phyloP scores from a whole-genome alignment of 2,329 filamentous ascomycete species.

The Fusarium mangiferae region DNA sequence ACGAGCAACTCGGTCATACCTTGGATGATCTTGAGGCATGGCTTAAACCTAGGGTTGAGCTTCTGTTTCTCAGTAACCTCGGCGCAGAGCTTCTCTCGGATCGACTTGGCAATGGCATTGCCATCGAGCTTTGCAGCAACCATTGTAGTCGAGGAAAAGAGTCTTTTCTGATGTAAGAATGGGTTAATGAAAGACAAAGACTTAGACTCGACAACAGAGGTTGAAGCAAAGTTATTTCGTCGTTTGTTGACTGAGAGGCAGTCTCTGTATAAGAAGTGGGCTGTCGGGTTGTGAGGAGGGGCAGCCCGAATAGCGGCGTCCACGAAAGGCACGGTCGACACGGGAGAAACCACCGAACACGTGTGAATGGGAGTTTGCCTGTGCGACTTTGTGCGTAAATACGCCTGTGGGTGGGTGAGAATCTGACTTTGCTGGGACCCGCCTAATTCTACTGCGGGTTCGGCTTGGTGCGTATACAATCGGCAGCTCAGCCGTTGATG shows the following conservation, averaged over 20 bases:
- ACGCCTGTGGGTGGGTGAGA: slow-evolving; percentile 25
- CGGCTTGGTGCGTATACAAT: slow-evolving; percentile 33
- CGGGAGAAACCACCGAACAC: slow-evolving; percentile 41
- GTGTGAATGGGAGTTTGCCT: slow-evolving; percentile 28
- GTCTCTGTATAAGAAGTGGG: slow-evolving; percentile 36
- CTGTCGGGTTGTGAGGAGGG: slow-evolving; percentile 38
- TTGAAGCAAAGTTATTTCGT: slow-evolving; percentile 28
- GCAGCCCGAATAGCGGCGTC: slow-evolving; percentile 37
- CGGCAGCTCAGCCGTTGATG: slow-evolving; percentile 28
- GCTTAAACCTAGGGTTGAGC: slow-evolving; percentile 86
- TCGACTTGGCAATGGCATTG: slow-evolving; percentile 91
- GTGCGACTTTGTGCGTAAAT: slow-evolving; percentile 27
- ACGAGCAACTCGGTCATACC: slow-evolving; percentile 61
- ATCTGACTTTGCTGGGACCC: slow-evolving; percentile 37
- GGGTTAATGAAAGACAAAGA: slow-evolving; percentile 11
- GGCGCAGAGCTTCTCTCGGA: slow-evolving; percentile 81
- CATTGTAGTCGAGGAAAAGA: slow-evolving; percentile 73
- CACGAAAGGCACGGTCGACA: slow-evolving; percentile 30
- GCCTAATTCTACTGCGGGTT: slow-evolving; percentile 30
- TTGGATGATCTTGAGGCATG: slow-evolving; percentile 94
- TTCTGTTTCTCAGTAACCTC: slow-evolving; percentile 86
- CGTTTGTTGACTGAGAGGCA: slow-evolving; percentile 22
- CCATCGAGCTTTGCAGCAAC: slow-evolving; percentile 93
- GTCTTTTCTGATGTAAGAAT: slow-evolving; percentile 36
- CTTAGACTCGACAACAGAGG: slow-evolving; percentile 24